These are phyloP conservation scores for Pseudogymnoascus sp. DNA, from an alignment of 2,329 filamentous ascomycete species.

Conservation along the genomic window DNA sequence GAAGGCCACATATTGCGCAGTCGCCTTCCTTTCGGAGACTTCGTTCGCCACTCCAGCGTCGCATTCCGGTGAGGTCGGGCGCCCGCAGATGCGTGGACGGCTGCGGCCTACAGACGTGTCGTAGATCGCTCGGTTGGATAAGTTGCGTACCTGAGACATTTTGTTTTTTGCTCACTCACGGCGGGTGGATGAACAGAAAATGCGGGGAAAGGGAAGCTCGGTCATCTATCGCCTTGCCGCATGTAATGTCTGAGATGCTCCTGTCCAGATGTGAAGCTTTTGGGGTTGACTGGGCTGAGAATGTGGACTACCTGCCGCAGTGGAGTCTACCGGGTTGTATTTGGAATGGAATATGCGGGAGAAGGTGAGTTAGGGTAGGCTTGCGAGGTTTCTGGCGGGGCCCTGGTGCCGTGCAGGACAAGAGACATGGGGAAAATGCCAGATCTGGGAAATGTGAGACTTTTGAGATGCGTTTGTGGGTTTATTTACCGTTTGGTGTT, in stretches of 20 bases:
- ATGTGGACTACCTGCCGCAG: background rate
- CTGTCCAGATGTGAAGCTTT: background rate
- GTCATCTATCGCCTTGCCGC: background rate
- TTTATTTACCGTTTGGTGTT: constrained; percentile 2
- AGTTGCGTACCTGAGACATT: background rate
- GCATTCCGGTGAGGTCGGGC: background rate
- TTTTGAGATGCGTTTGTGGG: background rate
- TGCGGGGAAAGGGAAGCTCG: background rate
- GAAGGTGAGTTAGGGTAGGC: constrained; percentile 1
- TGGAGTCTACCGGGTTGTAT: background rate
- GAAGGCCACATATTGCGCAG: background rate
- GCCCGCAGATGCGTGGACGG: background rate
- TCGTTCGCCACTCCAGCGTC: background rate
- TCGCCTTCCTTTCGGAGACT: background rate
- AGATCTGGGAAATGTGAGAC: background rate
- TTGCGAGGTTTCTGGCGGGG: background rate
- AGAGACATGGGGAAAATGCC: background rate
- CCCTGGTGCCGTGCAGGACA: background rate
- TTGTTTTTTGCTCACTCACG: background rate
- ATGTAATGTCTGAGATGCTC: background rate
- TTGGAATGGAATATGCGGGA: constrained; percentile 4
- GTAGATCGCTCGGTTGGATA: background rate
- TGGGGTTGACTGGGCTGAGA: background rate
- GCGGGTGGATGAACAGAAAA: background rate
- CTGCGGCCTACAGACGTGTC: background rate